Conservation (phyloP, 331 rosid genomes). For the Cydonia oblonga region DNA sequence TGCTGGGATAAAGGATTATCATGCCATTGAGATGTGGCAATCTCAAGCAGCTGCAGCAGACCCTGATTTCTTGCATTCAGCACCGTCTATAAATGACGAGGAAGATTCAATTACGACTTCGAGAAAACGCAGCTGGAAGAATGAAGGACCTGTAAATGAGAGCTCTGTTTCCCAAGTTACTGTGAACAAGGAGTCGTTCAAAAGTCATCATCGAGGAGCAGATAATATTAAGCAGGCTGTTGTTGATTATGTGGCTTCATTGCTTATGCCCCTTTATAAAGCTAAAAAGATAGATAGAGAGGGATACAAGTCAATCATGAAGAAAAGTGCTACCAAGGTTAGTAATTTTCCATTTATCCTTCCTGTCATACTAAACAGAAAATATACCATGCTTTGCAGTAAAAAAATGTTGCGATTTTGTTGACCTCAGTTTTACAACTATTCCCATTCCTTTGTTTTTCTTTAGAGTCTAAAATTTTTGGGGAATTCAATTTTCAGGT, state of each 20-base stretch:
- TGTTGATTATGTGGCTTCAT: constrained; percentile 95
- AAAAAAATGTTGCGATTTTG: not conserved
- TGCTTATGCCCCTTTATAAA: constrained; percentile 97
- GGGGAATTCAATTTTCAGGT: constrained; percentile 51
- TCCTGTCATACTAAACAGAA: not conserved
- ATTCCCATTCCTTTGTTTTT: not conserved
- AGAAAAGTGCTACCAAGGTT: constrained; percentile 98
- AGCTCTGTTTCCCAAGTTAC: constrained; percentile 92
- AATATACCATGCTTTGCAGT: not conserved
- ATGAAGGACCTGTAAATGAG: constrained; percentile 68
- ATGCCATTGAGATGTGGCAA: constrained; percentile 98
- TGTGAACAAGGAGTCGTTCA: constrained; percentile 56
- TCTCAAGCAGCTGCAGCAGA: constrained; percentile 96
- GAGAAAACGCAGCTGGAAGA: constrained; percentile 52
- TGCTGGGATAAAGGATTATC: constrained; percentile 72
- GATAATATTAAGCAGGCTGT: constrained; percentile 95
- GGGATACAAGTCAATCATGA: constrained; percentile 96
- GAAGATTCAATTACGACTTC: constrained; percentile 88
- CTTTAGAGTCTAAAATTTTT: constrained; percentile 4
- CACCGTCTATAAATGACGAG: constrained; percentile 57
- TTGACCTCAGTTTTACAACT: constrained; percentile 2
- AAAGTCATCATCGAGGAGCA: constrained; percentile 68
- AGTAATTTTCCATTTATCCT: not conserved
- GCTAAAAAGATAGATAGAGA: constrained; percentile 90
- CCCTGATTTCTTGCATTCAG: constrained; percentile 42